These are phyloP conservation scores for Globisporangium polare DNA, from an alignment of 352 stramenopile species.

Conservation along the genomic window DNA sequence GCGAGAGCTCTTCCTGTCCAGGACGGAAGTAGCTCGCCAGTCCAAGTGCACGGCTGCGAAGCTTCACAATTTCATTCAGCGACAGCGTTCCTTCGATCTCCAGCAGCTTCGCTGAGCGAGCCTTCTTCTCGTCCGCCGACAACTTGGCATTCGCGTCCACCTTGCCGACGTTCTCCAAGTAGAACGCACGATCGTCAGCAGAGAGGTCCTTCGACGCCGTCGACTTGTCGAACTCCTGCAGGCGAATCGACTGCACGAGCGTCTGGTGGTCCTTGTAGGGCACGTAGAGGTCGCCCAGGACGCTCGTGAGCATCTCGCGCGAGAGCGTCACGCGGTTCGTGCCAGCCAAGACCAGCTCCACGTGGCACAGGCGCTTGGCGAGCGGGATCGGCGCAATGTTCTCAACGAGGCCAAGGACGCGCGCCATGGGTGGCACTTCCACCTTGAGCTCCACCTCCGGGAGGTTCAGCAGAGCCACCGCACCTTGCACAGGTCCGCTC, in stretches of 20 bases:
- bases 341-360: slow-evolving; percentile 35
- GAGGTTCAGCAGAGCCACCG: slow-evolving; percentile 32
- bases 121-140: slow-evolving; percentile 39
- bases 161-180: slow-evolving; percentile 45
- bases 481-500: slow-evolving; percentile 17
- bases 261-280: slow-evolving; percentile 52
- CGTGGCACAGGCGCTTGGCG: slow-evolving; percentile 29
- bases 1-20: slow-evolving; percentile 35
- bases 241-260: slow-evolving; percentile 45
- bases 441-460: slow-evolving; percentile 40
- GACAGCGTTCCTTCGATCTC: slow-evolving; percentile 40
- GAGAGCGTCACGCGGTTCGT: slow-evolving; percentile 40
- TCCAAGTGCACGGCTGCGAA: slow-evolving; percentile 34
- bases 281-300: slow-evolving; percentile 52
- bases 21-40: slow-evolving; percentile 41
- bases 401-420: slow-evolving; percentile 54
- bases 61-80: slow-evolving; percentile 42
- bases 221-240: slow-evolving; percentile 38
- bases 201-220: slow-evolving; percentile 31
- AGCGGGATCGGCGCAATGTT: slow-evolving; percentile 48
- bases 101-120: slow-evolving; percentile 29
- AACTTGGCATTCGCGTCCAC: slow-evolving; percentile 38
- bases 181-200: slow-evolving; percentile 47
- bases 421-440: slow-evolving; percentile 50
- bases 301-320: slow-evolving; percentile 36